Evolutionary conservation across 1,139 yeast genomes (phyloP).

Genomic region (Sugiyamaella castrensis): DNA sequence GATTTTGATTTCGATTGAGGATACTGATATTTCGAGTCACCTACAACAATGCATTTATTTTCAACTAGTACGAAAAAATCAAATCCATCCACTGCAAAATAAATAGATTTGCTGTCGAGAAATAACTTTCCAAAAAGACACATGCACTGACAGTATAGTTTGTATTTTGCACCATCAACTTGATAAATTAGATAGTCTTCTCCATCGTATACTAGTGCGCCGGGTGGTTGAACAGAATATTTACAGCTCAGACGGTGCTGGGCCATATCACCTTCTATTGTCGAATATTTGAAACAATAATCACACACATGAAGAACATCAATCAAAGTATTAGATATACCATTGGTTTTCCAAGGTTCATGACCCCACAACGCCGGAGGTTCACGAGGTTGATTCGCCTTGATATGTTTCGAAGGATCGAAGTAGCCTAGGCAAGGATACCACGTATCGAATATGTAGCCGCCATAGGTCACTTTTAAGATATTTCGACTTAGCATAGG

Average conservation of each 20-base stretch:
- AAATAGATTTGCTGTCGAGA: constrained; percentile 87
- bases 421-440: constrained; percentile 82
- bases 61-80: constrained; percentile 64
- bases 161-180: constrained; percentile 60
- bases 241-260: constrained; percentile 45
- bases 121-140: constrained; percentile 84
- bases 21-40: too few relatives aligned
- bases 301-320: constrained; percentile 70
- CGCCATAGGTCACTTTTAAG: constrained; percentile 61
- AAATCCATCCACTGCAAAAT: constrained; percentile 72
- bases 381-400: constrained; percentile 17
- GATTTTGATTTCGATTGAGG: too few relatives aligned
- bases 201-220: constrained; percentile 66
- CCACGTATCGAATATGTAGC: constrained; percentile 70
- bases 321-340: constrained; percentile 29
- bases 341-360: constrained; percentile 31
- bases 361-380: constrained; percentile 15
- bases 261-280: constrained; percentile 35
- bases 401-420: constrained; percentile 22
- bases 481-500: constrained; percentile 49
- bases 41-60: neutral
- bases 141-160: constrained; percentile 73
- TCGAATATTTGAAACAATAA: constrained; percentile 77
- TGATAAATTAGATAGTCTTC: constrained; percentile 56
- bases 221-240: constrained; percentile 50